Percentiles rank a stretch among this genome's conserved stretches.
phyloP scores from a whole-genome alignment of 176 grass and related monocot species.

The Raddia guianensis region DNA sequence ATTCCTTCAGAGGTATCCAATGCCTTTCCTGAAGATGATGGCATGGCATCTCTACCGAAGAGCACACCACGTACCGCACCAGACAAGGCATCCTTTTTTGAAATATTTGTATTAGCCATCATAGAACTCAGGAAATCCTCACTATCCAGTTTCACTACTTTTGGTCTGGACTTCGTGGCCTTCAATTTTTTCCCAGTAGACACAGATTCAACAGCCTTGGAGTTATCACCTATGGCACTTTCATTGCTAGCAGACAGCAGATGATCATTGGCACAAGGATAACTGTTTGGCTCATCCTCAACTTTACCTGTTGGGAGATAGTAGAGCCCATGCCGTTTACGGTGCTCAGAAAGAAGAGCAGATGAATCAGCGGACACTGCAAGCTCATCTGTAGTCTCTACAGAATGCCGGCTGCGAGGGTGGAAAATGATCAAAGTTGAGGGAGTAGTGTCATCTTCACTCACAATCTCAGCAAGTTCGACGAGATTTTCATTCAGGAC shows the following conservation, averaged over 20 bases:
- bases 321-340: conserved; percentile 82
- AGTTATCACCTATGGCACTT: conserved; percentile 38
- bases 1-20: conserved; percentile 38
- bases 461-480: conserved; percentile 47
- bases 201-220: conserved; percentile 34
- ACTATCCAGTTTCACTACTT: conserved; percentile 82
- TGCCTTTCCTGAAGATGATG: conserved; percentile 45
- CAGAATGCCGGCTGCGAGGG: conserved; percentile 22
- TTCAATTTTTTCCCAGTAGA: conserved; percentile 53
- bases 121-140: conserved; percentile 63
- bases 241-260: conserved; percentile 48
- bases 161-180: conserved; percentile 67
- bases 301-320: conserved; percentile 70
- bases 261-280: conserved; percentile 72
- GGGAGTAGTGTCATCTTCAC: conserved; percentile 52
- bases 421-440: conserved; percentile 57
- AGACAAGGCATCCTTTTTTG: conserved; percentile 54
- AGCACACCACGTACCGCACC: conserved; percentile 58
- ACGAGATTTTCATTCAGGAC: conserved; percentile 64
- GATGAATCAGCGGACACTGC: conserved; percentile 43
- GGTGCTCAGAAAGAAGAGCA: conserved; percentile 80
- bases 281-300: conserved; percentile 60
- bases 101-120: conserved; percentile 35
- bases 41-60: conserved; percentile 52
- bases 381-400: conserved; percentile 46